A percentile compares a stretch with the other conserved stretches of the same genome.
Evolutionary conservation across 345 rosid genomes (phyloP).

Genomic region (Eucalyptus sp.): DNA sequence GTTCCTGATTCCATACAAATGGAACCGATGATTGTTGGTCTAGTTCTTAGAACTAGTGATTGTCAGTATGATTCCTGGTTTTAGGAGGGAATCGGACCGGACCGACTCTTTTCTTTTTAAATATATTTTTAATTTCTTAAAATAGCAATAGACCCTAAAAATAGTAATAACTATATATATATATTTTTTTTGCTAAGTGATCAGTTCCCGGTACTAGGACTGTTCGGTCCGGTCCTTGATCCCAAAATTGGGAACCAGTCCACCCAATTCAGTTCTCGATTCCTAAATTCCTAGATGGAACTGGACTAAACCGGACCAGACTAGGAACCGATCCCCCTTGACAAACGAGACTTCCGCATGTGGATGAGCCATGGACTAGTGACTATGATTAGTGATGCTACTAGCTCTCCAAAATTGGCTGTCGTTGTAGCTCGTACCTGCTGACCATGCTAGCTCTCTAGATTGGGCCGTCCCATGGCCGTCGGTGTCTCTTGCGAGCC

Average conservation of each 20-base stretch:
- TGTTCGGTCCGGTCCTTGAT: accelerated
- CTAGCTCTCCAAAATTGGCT: not conserved
- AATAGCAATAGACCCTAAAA: no score
- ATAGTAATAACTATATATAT: no score
- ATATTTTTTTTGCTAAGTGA: no score
- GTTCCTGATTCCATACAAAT: no score
- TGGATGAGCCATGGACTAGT: not conserved
- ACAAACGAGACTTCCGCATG: not conserved
- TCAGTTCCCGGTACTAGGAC: accelerated
- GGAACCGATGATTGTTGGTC: accelerated
- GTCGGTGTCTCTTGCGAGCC: not conserved
- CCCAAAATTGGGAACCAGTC: accelerated
- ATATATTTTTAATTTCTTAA: no score
- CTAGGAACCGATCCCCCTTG: accelerated
- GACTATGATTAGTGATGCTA: not conserved
- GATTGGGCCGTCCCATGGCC: not conserved
- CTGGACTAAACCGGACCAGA: accelerated
- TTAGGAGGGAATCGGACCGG: accelerated
- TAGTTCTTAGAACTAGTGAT: no score
- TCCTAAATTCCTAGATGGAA: no score
- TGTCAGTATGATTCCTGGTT: accelerated
- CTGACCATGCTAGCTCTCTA: not conserved
- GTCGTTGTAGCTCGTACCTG: not conserved
- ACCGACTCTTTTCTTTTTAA: no score
- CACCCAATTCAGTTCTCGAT: accelerated